phyloP scores from a whole-genome alignment of 345 rosid species.

The Eucalyptus erythrocorys region DNA sequence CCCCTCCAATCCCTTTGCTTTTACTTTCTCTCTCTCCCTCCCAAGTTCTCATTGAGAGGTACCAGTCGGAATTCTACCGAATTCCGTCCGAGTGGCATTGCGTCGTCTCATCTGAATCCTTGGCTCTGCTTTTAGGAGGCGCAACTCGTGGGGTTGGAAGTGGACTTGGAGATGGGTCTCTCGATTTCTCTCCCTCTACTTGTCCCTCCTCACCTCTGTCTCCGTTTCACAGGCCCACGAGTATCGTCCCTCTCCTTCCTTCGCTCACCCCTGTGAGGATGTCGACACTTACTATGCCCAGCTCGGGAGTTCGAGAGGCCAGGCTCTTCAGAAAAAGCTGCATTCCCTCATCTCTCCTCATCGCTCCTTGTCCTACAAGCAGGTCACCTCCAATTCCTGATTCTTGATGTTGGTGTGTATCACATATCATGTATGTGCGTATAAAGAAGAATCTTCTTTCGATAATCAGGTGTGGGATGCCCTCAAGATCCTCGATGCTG shows the following conservation, averaged over 20 bases:
- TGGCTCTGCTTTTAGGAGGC: neutral
- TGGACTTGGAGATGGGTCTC: neutral
- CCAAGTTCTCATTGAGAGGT: neutral
- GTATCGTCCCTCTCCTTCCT: neutral
- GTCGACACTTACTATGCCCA: neutral
- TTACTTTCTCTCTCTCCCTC: neutral
- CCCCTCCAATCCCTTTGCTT: neutral
- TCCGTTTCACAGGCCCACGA: neutral
- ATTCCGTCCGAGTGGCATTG: neutral
- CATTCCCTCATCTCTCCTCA: neutral
- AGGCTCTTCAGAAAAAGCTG: neutral
- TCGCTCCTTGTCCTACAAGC: neutral
- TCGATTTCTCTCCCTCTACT: neutral
- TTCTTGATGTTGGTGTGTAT: neutral
- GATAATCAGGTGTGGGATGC: conserved; percentile 3
- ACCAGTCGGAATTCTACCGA: neutral
- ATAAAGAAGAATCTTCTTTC: neutral
- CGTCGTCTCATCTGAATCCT: neutral
- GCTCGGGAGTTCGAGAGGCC: neutral
- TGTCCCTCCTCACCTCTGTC: neutral
- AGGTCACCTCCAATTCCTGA: neutral
- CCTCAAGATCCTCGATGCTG: conserved; percentile 3
- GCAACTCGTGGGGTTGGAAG: neutral
- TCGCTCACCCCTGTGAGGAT: neutral
- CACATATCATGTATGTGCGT: too few relatives aligned